These are phyloP conservation scores for Mortierella sp. DNA, from an alignment of 371 early-diverging fungal genomes.

Conservation along the genomic window DNA sequence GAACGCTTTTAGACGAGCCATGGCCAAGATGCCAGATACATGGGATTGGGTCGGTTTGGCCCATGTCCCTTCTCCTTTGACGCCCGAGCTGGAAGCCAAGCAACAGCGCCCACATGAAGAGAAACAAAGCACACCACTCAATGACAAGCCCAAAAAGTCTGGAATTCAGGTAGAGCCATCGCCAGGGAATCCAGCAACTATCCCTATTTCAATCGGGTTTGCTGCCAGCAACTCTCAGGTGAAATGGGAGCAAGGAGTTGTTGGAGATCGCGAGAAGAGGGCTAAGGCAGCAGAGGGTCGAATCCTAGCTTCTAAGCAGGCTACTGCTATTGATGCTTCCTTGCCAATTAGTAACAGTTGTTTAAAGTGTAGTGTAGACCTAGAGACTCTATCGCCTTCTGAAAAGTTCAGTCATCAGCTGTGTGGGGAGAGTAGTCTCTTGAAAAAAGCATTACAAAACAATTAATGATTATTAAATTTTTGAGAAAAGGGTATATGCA, in stretches of 20 bases:
- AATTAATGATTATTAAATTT: background rate
- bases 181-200: background rate
- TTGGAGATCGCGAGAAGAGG: constrained; percentile 84
- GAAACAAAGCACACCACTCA: constrained; percentile 1
- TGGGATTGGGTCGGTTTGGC: constrained; percentile 76
- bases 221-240: background rate
- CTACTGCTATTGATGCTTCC: background rate
- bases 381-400: constrained; percentile 47
- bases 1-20: constrained; percentile 82
- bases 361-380: constrained; percentile 30
- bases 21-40: constrained; percentile 68
- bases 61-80: constrained; percentile 81
- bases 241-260: constrained; percentile 55
- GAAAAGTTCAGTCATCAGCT: constrained; percentile 57
- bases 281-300: constrained; percentile 83
- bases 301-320: constrained; percentile 32
- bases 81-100: constrained; percentile 73
- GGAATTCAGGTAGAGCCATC: background rate
- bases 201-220: background rate
- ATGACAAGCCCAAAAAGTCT: too few relatives aligned
- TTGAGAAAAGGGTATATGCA: too few relatives aligned
- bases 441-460: background rate
- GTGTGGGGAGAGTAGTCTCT: background rate
- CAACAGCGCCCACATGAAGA: background rate
- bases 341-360: constrained; percentile 28